Base-by-base conservation (phyloP, 768 basidiomycete species). In the Rhodotorula kratochvilovae region DNA sequence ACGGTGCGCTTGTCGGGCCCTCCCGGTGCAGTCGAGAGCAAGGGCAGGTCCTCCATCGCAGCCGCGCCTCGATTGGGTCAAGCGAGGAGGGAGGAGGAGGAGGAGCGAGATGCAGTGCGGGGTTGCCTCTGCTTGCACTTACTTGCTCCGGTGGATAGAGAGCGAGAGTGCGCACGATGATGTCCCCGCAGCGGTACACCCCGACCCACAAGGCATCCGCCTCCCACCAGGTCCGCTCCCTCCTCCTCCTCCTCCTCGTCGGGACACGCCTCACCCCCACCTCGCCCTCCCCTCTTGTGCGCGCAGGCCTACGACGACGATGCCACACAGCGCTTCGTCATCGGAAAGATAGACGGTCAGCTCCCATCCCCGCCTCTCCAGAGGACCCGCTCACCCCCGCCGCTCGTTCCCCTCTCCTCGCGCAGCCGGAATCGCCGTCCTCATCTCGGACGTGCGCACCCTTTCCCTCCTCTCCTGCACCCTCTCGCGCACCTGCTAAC, bases 401-500 rank as follows among this genome's bases (percentile, higher is more conserved):
- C 48, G 61, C 58, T n/a, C 54, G 19, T 11, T 42, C 48, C 13
- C 53, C 25, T 43, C 29, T 35, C 60, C 50, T 61, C 48, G 21
- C 58, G 31, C 65, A 70, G 76, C 78, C 7, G 78, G 78, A 10
- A 74, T 77, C 59, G 78, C 78, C 36, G 75, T 77, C 46, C 74
- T 78, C 57, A 75, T 78, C 60, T 77, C 77, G 21, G 75, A 77
- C 62, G 74, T 66, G 11, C 23, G 73, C 46, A 11, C 27, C 53
- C 31, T 35, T 19, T 46, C 19, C 31, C 5, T 5, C 11, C 39
- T 8, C 1, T 11, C 29, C 13, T 17, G 29, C 48, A 5, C 10
- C 19, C 36, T 17, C 48, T n/a, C 16, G 5, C 36, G 11, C 35
- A 3, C 1, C 15, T 19, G 23, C 39, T 3, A n/a, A n/a, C n/a